Base-by-base conservation (phyloP, 305 asterid species). In the Rubia balearica region DNA sequence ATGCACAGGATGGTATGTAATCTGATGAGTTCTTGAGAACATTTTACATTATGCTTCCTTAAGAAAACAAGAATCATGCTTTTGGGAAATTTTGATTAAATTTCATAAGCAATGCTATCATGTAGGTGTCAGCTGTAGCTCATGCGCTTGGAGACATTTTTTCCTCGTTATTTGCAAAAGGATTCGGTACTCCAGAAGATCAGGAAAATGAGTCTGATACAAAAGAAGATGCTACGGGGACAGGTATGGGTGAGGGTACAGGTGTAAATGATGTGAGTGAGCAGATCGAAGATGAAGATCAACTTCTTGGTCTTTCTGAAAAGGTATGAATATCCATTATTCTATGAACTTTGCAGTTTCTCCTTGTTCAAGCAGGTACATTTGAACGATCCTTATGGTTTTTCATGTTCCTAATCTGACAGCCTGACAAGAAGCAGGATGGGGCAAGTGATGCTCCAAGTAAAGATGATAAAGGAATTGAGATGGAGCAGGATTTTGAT, bases 171-270 rank as follows among this genome's bases (percentile, higher is more conserved):
- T 88, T 90, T 76, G 79, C 89, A 70, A 84, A 86, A 79, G 99
- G 98, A 45, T 90, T 76, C 77, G 98, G 99, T 57, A 75, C 81
- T 56, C 63, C 74, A 38, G 94, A 91, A 71, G 96, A 87, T 22
- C 85, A 85, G 77, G 80, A 78, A 49, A 75, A 75, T 61, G 89
- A 82, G 45, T 63, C 76, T 63, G 70, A 84, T 71, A 74, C 42
- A 51, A 83, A 87, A 75, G 82, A 86, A 75, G 96, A 95, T 76
- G 92, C 90, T 62, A 81, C 73, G 71, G 99, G 98, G 74, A 95
- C 96, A 17, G 99, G 99, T 73, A 88, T 95, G 92, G 96, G 98
- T 69, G 96, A 91, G 74, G 99, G 99, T 63, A 80, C 82, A 22
- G 99, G 99, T 65, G 43, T 80, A 65, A 87, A 87, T 62, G 99